phyloP scores from a whole-genome alignment of 2,329 filamentous ascomycete genomes.

The Venturia pyrina region DNA sequence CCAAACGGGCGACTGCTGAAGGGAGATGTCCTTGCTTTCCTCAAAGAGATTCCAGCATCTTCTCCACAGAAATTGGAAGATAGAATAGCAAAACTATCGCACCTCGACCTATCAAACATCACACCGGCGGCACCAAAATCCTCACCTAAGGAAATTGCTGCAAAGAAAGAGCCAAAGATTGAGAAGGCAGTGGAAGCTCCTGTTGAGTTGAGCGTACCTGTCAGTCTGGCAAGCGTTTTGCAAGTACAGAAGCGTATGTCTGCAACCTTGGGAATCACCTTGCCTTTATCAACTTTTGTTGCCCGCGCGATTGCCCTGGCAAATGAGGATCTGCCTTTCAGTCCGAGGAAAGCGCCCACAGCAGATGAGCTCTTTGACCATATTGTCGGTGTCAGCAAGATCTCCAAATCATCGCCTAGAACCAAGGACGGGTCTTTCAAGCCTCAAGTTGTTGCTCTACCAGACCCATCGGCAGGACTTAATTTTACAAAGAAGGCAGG shows the following conservation, averaged over 20 bases:
- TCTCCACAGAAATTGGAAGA: slow-evolving; percentile 62
- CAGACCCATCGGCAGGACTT: slow-evolving; percentile 11
- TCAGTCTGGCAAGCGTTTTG: slow-evolving; percentile 70
- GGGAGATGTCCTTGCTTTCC: slow-evolving; percentile 85
- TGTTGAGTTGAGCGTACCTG: slow-evolving; percentile 54
- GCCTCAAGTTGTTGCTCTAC: slow-evolving; percentile 55
- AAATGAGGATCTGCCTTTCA: slow-evolving; percentile 72
- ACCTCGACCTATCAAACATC: slow-evolving; percentile 92
- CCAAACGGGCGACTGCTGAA: slow-evolving; percentile 85
- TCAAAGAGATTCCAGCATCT: slow-evolving; percentile 65
- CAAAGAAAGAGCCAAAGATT: slow-evolving; percentile 33
- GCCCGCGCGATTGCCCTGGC: slow-evolving; percentile 74
- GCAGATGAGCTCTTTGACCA: slow-evolving; percentile 82
- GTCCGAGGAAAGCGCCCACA: slow-evolving; percentile 54
- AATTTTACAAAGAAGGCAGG: slow-evolving; percentile 50
- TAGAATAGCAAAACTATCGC: slow-evolving; percentile 63
- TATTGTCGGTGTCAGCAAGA: slow-evolving; percentile 60
- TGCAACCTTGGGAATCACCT: slow-evolving; percentile 63
- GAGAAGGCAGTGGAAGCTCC: slow-evolving; percentile 23
- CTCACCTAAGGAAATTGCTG: slow-evolving; percentile 36
- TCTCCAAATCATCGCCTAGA: slow-evolving; percentile 33
- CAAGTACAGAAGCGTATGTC: slow-evolving; percentile 74
- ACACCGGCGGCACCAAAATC: slow-evolving; percentile 53
- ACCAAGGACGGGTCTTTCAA: slow-evolving; percentile 53
- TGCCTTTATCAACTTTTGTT: slow-evolving; percentile 82